Conservation (phyloP, 345 rosid genomes). For the Heritiera littoralis region DNA sequence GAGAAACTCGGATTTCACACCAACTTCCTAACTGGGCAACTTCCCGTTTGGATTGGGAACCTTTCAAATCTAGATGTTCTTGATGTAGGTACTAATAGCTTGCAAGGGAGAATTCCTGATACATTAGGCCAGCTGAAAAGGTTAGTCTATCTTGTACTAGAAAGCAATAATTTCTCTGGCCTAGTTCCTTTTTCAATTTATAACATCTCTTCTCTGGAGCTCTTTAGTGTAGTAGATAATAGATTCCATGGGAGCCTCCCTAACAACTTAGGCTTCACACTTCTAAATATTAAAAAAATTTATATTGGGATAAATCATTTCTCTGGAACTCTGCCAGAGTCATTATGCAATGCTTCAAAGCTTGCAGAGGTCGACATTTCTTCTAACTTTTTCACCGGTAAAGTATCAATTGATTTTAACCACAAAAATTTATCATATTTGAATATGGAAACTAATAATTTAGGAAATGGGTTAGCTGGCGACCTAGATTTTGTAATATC, state of each 20-base stretch:
- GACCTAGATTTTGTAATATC: too few relatives aligned
- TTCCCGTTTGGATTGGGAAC: neutral
- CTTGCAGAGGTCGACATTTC: neutral
- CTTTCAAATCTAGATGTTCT: neutral
- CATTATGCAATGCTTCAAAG: conserved; percentile 30
- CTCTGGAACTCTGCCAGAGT: conserved; percentile 21
- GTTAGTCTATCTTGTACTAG: fast-evolving
- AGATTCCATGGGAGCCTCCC: conserved; percentile 25
- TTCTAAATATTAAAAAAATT: conserved; percentile 10
- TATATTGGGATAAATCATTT: neutral
- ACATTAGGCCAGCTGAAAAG: too few relatives aligned
- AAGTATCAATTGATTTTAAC: too few relatives aligned
- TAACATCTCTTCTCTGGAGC: neutral
- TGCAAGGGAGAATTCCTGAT: too few relatives aligned
- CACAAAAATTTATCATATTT: too few relatives aligned
- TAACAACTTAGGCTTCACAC: neutral
- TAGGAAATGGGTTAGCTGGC: too few relatives aligned
- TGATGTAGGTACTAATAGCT: neutral
- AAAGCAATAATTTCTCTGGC: neutral
- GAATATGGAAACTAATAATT: too few relatives aligned
- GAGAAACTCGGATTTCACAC: neutral
- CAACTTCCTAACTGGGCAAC: neutral
- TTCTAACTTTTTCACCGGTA: too few relatives aligned
- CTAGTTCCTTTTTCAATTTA: conserved; percentile 14
- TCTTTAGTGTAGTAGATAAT: fast-evolving